Percentiles rank a stretch among this genome's conserved stretches.
These are phyloP conservation scores for Cyclotella atomus DNA, from an alignment of 108 stramenopile species.

Conservation along the genomic window DNA sequence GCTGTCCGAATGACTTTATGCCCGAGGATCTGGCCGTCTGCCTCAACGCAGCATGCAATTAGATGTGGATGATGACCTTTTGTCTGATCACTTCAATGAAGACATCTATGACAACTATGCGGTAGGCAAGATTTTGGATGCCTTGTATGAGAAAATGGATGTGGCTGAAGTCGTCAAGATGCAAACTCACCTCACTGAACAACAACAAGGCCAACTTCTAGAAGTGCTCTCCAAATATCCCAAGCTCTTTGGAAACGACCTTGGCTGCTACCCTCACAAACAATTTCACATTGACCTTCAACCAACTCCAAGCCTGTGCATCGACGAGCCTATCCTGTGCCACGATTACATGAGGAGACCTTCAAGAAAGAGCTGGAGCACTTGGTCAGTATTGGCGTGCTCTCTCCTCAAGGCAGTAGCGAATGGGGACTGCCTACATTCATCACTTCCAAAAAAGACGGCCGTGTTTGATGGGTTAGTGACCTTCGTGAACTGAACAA, in stretches of 20 bases:
- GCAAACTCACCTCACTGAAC: conserved; percentile 42
- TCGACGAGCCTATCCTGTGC: conserved; percentile 32
- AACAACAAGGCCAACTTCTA: background rate
- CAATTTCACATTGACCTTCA: conserved; percentile 46
- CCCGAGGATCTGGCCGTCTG: background rate
- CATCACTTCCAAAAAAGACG: conserved; percentile 52
- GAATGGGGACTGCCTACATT: conserved; percentile 42
- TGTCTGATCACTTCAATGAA: background rate
- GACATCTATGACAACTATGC: conserved; percentile 4
- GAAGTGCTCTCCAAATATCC: background rate
- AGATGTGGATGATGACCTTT: background rate
- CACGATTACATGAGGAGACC: conserved; percentile 16
- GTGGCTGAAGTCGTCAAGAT: conserved; percentile 15
- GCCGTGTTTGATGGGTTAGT: conserved; percentile 42
- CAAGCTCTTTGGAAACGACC: background rate
- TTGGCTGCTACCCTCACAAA: conserved; percentile 29
- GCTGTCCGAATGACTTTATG: conserved; percentile 1
- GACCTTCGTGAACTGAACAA: conserved; percentile 52
- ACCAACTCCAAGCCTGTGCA: conserved; percentile 30
- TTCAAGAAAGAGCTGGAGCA: conserved; percentile 44
- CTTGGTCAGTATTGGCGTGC: conserved; percentile 24
- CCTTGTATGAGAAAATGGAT: conserved; percentile 29
- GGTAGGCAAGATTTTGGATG: conserved; percentile 23
- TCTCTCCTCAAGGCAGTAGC: background rate
- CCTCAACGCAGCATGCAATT: background rate